Conservation (phyloP, 1,284 basidiomycete species). For the Rhodofomes roseus region DNA sequence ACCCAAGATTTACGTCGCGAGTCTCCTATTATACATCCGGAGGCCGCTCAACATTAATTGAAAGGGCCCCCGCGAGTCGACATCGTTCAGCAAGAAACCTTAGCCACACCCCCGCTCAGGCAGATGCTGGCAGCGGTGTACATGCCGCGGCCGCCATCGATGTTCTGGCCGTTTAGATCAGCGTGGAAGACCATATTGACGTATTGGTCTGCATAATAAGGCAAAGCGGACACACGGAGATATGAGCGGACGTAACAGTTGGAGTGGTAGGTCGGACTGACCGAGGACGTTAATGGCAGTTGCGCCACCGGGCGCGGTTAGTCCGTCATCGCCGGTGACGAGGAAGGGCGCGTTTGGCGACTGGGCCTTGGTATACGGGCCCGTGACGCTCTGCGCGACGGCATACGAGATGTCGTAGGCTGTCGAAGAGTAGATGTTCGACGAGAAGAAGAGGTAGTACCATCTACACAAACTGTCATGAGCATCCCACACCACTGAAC, state of each 20-base stretch:
- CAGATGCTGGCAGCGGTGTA: slow-evolving; percentile 2
- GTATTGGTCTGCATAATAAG: not conserved
- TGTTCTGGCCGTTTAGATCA: slow-evolving; percentile 6
- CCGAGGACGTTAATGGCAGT: slow-evolving; percentile 5
- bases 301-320: slow-evolving; percentile 1
- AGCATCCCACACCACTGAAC: not conserved
- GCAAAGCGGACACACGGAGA: not conserved
- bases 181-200: slow-evolving; percentile 7
- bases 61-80: no score
- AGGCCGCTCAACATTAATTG: not conserved
- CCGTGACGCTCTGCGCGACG: slow-evolving; percentile 16
- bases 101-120: slow-evolving; percentile 1
- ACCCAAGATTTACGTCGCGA: not conserved
- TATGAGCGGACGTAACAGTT: not conserved
- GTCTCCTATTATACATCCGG: not conserved
- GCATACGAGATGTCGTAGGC: slow-evolving; percentile 22
- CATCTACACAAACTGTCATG: not conserved
- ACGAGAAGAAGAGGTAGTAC: slow-evolving; percentile 20
- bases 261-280: not conserved
- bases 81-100: not conserved
- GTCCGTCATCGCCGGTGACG: not conserved
- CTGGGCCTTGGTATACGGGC: slow-evolving; percentile 19
- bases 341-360: slow-evolving; percentile 7
- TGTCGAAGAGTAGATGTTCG: slow-evolving; percentile 18
- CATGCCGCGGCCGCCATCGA: slow-evolving; percentile 1